Conservation (phyloP, 495 filamentous ascomycete genomes). For the Jackrogersella multiformis region DNA sequence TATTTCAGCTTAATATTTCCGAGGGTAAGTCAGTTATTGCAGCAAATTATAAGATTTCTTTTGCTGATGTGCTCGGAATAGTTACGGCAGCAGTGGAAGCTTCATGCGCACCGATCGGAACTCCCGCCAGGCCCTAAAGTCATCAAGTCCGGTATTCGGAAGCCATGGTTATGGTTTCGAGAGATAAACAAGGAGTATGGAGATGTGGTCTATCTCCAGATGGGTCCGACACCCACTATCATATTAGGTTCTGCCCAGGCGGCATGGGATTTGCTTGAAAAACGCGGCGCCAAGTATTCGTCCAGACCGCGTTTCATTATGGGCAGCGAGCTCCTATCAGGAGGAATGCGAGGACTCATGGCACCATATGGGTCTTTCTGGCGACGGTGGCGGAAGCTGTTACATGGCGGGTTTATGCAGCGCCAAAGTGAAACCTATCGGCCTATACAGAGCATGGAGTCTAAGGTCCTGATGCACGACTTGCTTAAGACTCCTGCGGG, state of each 20-base stretch:
- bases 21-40: slow-evolving; percentile 31
- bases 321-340: slow-evolving; percentile 62
- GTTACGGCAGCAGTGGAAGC: slow-evolving; percentile 45
- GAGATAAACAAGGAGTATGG: slow-evolving; percentile 63
- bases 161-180: slow-evolving; percentile 70
- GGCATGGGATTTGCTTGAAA: slow-evolving; percentile 63
- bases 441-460: slow-evolving; percentile 64
- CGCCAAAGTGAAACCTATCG: slow-evolving; percentile 64
- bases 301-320: slow-evolving; percentile 60
- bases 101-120: slow-evolving; percentile 45
- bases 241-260: slow-evolving; percentile 69
- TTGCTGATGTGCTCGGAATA: slow-evolving; percentile 14
- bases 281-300: slow-evolving; percentile 60
- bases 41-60: background rate
- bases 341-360: slow-evolving; percentile 59
- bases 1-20: slow-evolving; percentile 42
- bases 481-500: slow-evolving; percentile 48
- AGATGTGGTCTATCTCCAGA: slow-evolving; percentile 70
- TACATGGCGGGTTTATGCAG: slow-evolving; percentile 64
- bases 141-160: slow-evolving; percentile 47
- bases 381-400: slow-evolving; percentile 64
- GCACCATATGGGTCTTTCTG: slow-evolving; percentile 61
- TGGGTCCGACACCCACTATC: slow-evolving; percentile 69
- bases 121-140: slow-evolving; percentile 48
- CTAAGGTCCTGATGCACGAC: slow-evolving; percentile 58